Conservation (phyloP, 2,329 filamentous ascomycete genomes). For the Ascochyta fabae region DNA sequence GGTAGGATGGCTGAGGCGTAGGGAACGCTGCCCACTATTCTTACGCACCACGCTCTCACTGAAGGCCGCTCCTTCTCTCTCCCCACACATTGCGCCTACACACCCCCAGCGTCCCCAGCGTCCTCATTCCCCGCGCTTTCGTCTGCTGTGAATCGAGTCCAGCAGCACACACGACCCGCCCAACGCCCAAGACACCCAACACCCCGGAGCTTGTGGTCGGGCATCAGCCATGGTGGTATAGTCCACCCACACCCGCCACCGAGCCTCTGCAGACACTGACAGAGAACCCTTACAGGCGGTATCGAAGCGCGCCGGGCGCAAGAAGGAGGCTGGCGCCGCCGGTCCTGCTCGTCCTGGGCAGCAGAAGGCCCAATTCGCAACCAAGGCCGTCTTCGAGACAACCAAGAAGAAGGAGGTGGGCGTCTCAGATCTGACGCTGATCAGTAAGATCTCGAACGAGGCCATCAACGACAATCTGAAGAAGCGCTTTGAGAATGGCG, state of each 20-base stretch:
- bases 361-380: conserved; percentile 71
- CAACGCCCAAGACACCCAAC: conserved; percentile 15
- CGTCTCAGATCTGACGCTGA: conserved; percentile 93
- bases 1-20: conserved; percentile 17
- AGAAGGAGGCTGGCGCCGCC: conserved; percentile 58
- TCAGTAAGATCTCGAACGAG: conserved; percentile 99
- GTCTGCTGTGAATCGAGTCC: conserved; percentile 6
- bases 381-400: conserved; percentile 94
- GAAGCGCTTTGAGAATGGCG: conserved; percentile 94
- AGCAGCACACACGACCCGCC: conserved; percentile 21
- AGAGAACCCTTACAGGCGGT: conserved; percentile 52
- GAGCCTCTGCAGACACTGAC: conserved; percentile 26
- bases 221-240: conserved; percentile 49
- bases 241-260: conserved; percentile 10
- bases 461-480: conserved; percentile 99
- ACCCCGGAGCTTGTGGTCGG: conserved; percentile 36
- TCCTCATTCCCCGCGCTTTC: conserved; percentile 1
- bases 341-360: conserved; percentile 52
- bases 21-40: conserved; percentile 11
- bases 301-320: conserved; percentile 65
- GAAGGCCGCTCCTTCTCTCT: conserved; percentile 6
- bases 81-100: conserved; percentile 16
- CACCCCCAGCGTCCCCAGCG: not conserved
- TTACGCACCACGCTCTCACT: conserved; percentile 14
- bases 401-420: conserved; percentile 99